A percentile compares a stretch with the other conserved stretches of the same genome.
Evolutionary conservation across 2,329 filamentous ascomycete genomes (phyloP).

Genomic region (Ascochyta fabae): DNA sequence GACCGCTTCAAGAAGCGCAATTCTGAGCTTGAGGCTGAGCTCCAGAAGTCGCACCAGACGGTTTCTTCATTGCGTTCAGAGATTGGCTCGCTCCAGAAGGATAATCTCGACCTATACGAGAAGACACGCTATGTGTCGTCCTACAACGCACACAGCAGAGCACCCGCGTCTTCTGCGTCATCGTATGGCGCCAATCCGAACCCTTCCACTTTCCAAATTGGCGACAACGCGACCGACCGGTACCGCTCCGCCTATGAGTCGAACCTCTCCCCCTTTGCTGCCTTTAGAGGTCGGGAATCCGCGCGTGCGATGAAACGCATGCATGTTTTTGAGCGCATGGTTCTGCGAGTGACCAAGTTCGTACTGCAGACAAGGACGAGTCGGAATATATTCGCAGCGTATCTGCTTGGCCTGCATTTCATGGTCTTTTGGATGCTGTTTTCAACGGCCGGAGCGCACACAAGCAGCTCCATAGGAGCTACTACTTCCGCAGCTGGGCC

Average conservation of each 20-base stretch:
- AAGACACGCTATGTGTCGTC: slow-evolving; percentile 96
- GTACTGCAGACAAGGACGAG: slow-evolving; percentile 89
- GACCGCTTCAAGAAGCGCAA: slow-evolving; percentile 99
- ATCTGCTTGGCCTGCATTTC: slow-evolving; percentile 87
- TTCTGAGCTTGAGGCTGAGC: slow-evolving; percentile 83
- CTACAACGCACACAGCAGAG: slow-evolving; percentile 82
- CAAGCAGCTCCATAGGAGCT: slow-evolving; percentile 28
- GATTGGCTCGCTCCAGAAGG: slow-evolving; percentile 88
- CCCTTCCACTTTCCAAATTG: slow-evolving; percentile 72
- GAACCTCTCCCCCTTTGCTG: slow-evolving; percentile 93
- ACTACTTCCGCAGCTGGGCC: slow-evolving; percentile 40
- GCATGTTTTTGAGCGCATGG: slow-evolving; percentile 86
- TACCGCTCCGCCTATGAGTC: slow-evolving; percentile 94
- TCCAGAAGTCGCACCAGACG: slow-evolving; percentile 81
- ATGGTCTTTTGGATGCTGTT: slow-evolving; percentile 88
- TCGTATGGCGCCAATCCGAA: slow-evolving; percentile 71
- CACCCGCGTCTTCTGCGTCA: slow-evolving; percentile 64
- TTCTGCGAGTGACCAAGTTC: slow-evolving; percentile 90
- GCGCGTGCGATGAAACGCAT: slow-evolving; percentile 90
- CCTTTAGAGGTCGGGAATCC: slow-evolving; percentile 92
- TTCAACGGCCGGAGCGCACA: slow-evolving; percentile 67
- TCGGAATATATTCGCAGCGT: slow-evolving; percentile 90
- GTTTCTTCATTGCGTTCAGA: slow-evolving; percentile 89
- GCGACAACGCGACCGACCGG: slow-evolving; percentile 62
- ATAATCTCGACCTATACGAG: slow-evolving; percentile 95